Conservation (phyloP, 2,329 filamentous ascomycete genomes). For the Calonectria montana region DNA sequence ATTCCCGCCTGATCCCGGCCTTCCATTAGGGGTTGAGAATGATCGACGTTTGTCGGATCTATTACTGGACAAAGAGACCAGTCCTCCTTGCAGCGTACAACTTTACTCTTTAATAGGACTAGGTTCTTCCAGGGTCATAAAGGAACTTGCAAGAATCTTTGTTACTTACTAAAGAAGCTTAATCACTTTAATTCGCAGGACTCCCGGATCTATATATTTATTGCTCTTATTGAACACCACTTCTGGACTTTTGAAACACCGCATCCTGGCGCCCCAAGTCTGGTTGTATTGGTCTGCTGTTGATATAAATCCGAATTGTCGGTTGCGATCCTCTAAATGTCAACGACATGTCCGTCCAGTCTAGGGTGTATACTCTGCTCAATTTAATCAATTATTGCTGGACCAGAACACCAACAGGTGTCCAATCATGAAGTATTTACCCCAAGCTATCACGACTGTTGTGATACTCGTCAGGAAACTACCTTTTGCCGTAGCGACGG, state of each 20-base stretch:
- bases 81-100: neutral
- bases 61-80: slow-evolving; percentile 12
- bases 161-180: neutral
- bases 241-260: neutral
- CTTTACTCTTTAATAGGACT: slow-evolving; percentile 1
- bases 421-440: neutral
- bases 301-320: neutral
- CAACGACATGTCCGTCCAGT: neutral
- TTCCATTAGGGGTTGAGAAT: neutral
- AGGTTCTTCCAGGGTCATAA: neutral
- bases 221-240: neutral
- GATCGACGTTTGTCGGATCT: slow-evolving; percentile 17
- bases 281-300: too few species aligned
- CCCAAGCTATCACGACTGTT: neutral
- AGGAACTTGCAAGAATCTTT: neutral
- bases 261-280: too few species aligned
- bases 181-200: neutral
- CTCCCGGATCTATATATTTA: neutral
- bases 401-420: neutral
- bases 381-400: neutral
- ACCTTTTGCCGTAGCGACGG: neutral
- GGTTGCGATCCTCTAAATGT: neutral
- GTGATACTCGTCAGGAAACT: neutral
- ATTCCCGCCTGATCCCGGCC: slow-evolving; percentile 22
- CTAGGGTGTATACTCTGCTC: too few species aligned